phyloP scores from a whole-genome alignment of 139 green algal genomes.

The Coelastrella sp. region DNA sequence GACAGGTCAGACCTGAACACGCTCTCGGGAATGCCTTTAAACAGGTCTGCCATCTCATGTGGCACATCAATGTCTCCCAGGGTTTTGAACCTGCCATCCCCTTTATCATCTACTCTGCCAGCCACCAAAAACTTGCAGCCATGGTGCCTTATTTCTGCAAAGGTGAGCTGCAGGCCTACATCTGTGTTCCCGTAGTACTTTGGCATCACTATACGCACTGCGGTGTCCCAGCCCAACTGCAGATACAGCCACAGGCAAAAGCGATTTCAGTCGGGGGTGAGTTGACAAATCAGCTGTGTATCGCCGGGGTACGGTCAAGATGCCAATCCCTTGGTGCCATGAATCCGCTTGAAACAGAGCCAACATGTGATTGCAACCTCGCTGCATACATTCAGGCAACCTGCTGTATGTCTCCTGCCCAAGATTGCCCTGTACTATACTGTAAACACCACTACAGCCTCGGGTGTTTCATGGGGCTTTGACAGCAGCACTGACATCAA shows the following conservation, averaged over 20 bases:
- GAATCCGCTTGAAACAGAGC: no score
- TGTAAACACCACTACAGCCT: no score
- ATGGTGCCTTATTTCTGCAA: conserved; percentile 45
- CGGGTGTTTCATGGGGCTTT: no score
- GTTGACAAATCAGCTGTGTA: no score
- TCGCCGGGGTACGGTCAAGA: no score
- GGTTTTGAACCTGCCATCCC: conserved; percentile 60
- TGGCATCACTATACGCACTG: conserved; percentile 76
- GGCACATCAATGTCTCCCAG: conserved; percentile 74
- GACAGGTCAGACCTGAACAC: conserved; percentile 80
- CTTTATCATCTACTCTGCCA: conserved; percentile 60
- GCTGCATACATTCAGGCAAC: no score
- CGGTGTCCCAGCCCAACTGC: conserved; percentile 82
- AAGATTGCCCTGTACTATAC: no score
- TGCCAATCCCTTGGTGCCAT: no score
- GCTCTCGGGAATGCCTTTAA: conserved; percentile 68
- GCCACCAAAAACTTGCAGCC: conserved; percentile 83
- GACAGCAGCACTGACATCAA: neutral
- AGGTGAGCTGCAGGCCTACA: conserved; percentile 70
- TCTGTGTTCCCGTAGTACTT: conserved; percentile 82
- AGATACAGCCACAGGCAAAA: no score
- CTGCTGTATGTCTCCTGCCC: no score
- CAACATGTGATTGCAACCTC: no score
- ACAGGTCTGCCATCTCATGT: conserved; percentile 67
- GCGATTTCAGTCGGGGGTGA: no score